These are phyloP conservation scores for Hirschfeldia incana DNA, from an alignment of 345 rosid genomes.

Conservation along the genomic window DNA sequence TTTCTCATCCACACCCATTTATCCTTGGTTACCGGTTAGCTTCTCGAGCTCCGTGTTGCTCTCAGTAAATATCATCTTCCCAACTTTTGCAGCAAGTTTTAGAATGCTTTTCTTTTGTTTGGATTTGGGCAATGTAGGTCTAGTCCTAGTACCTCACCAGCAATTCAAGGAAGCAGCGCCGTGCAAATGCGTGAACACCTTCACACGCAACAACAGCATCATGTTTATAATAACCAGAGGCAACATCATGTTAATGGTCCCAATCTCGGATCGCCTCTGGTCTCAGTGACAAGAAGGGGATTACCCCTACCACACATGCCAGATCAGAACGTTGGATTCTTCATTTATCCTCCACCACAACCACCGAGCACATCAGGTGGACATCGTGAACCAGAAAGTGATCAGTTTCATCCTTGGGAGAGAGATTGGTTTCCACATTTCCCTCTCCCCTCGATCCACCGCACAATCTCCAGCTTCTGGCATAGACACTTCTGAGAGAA, in stretches of 20 bases:
- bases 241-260: constrained; percentile 47
- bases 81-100: constrained; percentile 1
- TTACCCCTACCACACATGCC: constrained; percentile 38
- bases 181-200: constrained; percentile 47
- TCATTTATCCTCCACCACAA: constrained; percentile 41
- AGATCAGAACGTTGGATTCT: constrained; percentile 51
- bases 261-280: constrained; percentile 40
- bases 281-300: constrained; percentile 54
- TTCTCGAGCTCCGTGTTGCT: constrained; percentile 12
- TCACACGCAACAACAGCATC: constrained; percentile 40
- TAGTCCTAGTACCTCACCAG: constrained; percentile 52
- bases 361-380: constrained; percentile 47
- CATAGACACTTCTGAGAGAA: constrained; percentile 36
- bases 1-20: constrained; percentile 49
- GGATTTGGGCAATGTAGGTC: constrained; percentile 43
- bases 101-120: not conserved
- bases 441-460: constrained; percentile 23
- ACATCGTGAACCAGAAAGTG: constrained; percentile 46
- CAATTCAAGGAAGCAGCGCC: constrained; percentile 47
- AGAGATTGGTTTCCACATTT: constrained; percentile 43
- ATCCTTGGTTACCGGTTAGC: constrained; percentile 58
- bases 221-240: constrained; percentile 50
- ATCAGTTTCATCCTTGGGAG: constrained; percentile 41
- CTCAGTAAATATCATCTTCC: not conserved
- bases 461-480: constrained; percentile 32